Evolutionary conservation across 805 yeast species (phyloP), one percentile per base, ranked within the genome.

Genomic region (Kodamaea nitidulidarum): DNA sequence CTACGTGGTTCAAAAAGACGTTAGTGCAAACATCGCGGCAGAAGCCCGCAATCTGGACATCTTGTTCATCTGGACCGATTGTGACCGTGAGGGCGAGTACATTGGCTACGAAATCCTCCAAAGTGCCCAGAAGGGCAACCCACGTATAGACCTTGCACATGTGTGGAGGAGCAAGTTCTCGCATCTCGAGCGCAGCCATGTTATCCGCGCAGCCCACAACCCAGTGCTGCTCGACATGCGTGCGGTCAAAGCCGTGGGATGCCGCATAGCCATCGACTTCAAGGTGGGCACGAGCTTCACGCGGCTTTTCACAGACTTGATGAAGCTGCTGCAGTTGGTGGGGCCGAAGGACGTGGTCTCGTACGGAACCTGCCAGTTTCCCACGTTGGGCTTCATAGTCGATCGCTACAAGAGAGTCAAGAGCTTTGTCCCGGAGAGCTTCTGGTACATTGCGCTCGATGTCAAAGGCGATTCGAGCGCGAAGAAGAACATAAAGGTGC

Each of bases 31-130:
- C 54, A 87, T 93, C 35, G 58, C 73, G 21, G 59, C 59, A 3
- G 88, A 88, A 54, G 84, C 88, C 4, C 58, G 80, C 29, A 53
- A 52, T 14, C 76, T 86, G 4, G 75, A 78, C 38, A 65, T 65
- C 28, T 62, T 93, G 39, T 86, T 88, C 85, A 87, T 93, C 6
- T 93, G 98, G 98, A 93, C 98, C 1, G 99, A 93, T 71, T 93
- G 98, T 62, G 98, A 90, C 70, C 70, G 97, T 26, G 98, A 90
- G 57, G 98, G 98, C 2, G 98, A 90, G 58, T 84, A 80, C 58
- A 90, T 90, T 41, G 98, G 97, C 0, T 78, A 72, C 65, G 96
- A 90, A 51, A 78, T 95, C 11, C 70, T 77, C 25, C 71, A 79
- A 38, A 81, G 80, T n/a, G 96, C 95, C 0, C 55, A 57, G 36